Conservation (phyloP, 805 yeast species). For the Blastobotrys mokoenaii region DNA sequence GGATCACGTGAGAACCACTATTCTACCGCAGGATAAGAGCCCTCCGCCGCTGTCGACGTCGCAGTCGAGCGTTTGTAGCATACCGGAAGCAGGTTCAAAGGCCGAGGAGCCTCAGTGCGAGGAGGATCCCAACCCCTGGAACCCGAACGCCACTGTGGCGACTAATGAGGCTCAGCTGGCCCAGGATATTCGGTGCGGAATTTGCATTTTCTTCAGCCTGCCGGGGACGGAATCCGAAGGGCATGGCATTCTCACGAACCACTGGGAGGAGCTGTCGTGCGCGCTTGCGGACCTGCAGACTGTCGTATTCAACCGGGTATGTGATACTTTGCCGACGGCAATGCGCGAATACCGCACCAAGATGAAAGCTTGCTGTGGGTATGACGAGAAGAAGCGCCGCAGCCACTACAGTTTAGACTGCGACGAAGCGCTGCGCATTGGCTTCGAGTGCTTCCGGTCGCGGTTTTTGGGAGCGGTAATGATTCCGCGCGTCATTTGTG, state of each 20-base stretch:
- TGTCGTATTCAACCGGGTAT: conserved; percentile 4
- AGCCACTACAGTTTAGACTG: conserved; percentile 1
- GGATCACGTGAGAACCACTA: neutral
- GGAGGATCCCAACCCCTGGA: conserved; percentile 1
- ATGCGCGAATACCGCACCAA: neutral
- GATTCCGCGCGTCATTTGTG: conserved; percentile 21
- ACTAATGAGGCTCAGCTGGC: neutral
- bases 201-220: conserved; percentile 14
- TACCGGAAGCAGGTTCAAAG: neutral
- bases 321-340: conserved; percentile 4
- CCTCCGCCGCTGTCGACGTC: neutral
- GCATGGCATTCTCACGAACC: conserved; percentile 8
- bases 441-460: conserved; percentile 15
- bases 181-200: conserved; percentile 15
- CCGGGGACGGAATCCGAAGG: conserved; percentile 9
- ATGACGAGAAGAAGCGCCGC: neutral
- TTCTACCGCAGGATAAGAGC: neutral
- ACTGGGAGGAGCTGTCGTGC: conserved; percentile 22
- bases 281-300: conserved; percentile 16
- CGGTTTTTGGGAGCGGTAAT: conserved; percentile 14
- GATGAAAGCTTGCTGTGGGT: neutral
- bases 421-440: conserved; percentile 13
- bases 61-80: neutral
- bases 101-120: neutral
- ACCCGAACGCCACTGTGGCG: neutral